phyloP scores from a whole-genome alignment of 257 asterid genomes.

The Primulina huaijiensis region DNA sequence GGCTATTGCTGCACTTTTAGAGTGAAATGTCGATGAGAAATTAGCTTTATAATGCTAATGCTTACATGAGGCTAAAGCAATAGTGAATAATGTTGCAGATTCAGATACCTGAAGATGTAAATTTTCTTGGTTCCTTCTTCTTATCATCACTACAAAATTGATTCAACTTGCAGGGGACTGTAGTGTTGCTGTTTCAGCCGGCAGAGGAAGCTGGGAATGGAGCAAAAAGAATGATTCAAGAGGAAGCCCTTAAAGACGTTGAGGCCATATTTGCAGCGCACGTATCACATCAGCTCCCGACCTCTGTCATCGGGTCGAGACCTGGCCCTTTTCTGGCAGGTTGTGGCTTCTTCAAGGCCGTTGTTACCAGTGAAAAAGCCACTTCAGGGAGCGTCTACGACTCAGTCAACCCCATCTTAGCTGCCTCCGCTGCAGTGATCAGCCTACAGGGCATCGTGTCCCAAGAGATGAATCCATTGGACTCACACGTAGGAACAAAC shows the following conservation, averaged over 20 bases:
- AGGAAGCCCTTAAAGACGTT: slow-evolving; percentile 68
- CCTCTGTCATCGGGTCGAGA: slow-evolving; percentile 79
- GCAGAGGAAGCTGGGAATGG: slow-evolving; percentile 99
- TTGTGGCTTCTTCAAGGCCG: slow-evolving; percentile 83
- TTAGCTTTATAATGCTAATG: no score
- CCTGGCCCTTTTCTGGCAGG: slow-evolving; percentile 88
- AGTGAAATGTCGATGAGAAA: no score
- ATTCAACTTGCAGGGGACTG: slow-evolving; percentile 59
- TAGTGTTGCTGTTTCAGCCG: slow-evolving; percentile 78
- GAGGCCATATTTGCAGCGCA: slow-evolving; percentile 87
- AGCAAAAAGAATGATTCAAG: slow-evolving; percentile 74
- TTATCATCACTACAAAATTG: no score
- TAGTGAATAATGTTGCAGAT: no score
- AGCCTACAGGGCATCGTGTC: slow-evolving; percentile 84
- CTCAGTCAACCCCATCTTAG: slow-evolving; percentile 57
- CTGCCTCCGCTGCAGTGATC: slow-evolving; percentile 89
- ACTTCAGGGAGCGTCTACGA: slow-evolving; percentile 28
- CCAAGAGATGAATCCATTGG: slow-evolving; percentile 83
- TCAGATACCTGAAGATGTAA: no score
- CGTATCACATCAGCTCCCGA: slow-evolving; percentile 63
- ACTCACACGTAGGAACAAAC: slow-evolving; percentile 58
- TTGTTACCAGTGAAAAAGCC: slow-evolving; percentile 35
- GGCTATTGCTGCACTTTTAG: no score
- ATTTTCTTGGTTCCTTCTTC: no score
- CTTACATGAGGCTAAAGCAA: no score